A percentile compares a stretch with the other conserved stretches of the same genome.
phyloP scores from a whole-genome alignment of 2,329 filamentous ascomycete species.

The Gnomoniopsis smithogilvyi region DNA sequence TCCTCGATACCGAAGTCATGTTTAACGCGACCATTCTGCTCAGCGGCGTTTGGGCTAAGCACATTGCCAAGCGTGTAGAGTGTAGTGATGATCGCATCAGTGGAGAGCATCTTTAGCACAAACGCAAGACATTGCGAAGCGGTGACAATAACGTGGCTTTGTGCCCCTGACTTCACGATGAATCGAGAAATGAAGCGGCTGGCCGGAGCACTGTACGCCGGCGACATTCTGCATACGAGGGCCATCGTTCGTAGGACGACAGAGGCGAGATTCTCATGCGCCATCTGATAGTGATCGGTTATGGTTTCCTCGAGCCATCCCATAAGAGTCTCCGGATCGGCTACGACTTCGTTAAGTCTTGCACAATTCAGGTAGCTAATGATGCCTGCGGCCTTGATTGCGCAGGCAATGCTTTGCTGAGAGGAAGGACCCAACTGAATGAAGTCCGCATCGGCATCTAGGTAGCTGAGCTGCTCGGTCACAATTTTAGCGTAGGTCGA shows the following conservation, averaged over 20 bases:
- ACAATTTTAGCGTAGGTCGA: constrained; percentile 69
- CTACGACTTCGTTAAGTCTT: constrained; percentile 75
- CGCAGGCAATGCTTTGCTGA: constrained; percentile 82
- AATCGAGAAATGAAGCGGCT: constrained; percentile 80
- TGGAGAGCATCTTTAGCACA: constrained; percentile 76
- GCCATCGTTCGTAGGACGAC: constrained; percentile 80
- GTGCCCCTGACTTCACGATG: constrained; percentile 78
- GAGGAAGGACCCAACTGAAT: constrained; percentile 79
- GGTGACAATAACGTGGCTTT: constrained; percentile 65
- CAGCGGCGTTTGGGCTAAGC: constrained; percentile 66
- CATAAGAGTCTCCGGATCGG: constrained; percentile 75
- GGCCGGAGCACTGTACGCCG: constrained; percentile 69
- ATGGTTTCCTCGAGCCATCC: constrained; percentile 83
- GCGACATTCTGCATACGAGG: constrained; percentile 72
- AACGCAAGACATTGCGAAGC: constrained; percentile 84
- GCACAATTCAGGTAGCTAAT: constrained; percentile 84
- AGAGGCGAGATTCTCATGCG: constrained; percentile 71
- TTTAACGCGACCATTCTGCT: constrained; percentile 28
- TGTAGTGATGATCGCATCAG: constrained; percentile 92
- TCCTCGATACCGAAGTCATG: constrained; percentile 36
- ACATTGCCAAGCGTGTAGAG: constrained; percentile 96
- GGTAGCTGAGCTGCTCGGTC: constrained; percentile 75
- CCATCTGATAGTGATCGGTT: constrained; percentile 76
- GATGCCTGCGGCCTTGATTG: constrained; percentile 79
- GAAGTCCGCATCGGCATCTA: constrained; percentile 90